Conservation (phyloP, 352 stramenopile species). For the Phytophthora sp. region DNA sequence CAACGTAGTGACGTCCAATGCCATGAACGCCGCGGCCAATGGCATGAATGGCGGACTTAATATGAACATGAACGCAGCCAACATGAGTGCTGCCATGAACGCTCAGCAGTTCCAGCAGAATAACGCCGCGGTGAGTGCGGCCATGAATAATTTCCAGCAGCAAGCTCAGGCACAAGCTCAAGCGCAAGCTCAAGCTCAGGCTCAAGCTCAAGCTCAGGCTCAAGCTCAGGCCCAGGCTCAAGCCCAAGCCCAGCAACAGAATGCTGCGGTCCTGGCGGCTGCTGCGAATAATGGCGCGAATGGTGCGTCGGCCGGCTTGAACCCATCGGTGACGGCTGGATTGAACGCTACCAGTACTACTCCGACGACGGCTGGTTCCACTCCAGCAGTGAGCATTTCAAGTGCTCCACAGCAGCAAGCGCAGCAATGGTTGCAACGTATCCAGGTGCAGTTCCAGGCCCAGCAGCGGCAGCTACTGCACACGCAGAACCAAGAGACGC, state of each 20-base stretch:
- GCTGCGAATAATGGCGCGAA: slow-evolving; percentile 25
- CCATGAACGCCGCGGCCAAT: slow-evolving; percentile 33
- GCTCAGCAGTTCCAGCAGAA: slow-evolving; percentile 49
- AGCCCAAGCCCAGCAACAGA: slow-evolving; percentile 28
- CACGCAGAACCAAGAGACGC: slow-evolving; percentile 80
- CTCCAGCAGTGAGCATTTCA: slow-evolving; percentile 34
- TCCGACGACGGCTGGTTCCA: slow-evolving; percentile 29
- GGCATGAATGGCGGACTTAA: slow-evolving; percentile 43
- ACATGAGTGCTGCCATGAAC: slow-evolving; percentile 43
- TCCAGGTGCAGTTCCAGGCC: slow-evolving; percentile 83
- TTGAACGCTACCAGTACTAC: slow-evolving; percentile 35
- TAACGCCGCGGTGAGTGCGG: slow-evolving; percentile 42
- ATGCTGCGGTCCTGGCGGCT: slow-evolving; percentile 25
- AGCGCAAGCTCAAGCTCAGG: slow-evolving; percentile 42
- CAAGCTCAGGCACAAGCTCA: slow-evolving; percentile 49
- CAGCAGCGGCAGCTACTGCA: slow-evolving; percentile 77
- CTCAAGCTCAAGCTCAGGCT: slow-evolving; percentile 34
- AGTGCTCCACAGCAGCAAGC: slow-evolving; percentile 68
- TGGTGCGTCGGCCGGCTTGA: slow-evolving; percentile 35
- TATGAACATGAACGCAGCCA: slow-evolving; percentile 46
- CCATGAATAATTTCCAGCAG: slow-evolving; percentile 68
- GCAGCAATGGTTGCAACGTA: slow-evolving; percentile 82
- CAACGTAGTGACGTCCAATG: slow-evolving; percentile 37
- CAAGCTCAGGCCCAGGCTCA: slow-evolving; percentile 37
- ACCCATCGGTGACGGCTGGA: slow-evolving; percentile 34